Percentiles rank a stretch among this genome's conserved stretches.
phyloP scores from a whole-genome alignment of 805 yeast genomes.

The Starmera pachycereana region DNA sequence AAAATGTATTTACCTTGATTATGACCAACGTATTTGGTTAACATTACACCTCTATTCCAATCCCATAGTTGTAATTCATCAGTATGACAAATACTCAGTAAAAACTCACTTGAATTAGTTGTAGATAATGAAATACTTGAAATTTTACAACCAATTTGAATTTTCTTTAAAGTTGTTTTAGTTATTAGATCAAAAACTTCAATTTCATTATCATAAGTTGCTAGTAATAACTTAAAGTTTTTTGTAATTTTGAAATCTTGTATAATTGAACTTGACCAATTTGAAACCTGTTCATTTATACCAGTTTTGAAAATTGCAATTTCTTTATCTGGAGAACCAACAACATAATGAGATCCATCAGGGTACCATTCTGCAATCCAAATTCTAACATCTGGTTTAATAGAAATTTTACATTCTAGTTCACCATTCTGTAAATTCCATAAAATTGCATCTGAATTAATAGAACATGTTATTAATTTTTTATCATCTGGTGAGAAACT shows the following conservation, averaged over 20 bases:
- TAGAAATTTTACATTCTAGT: constrained; percentile 12
- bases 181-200: constrained; percentile 46
- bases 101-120: constrained; percentile 39
- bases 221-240: constrained; percentile 55
- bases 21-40: constrained; percentile 62
- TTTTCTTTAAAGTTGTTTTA: constrained; percentile 30
- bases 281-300: constrained; percentile 18
- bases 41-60: constrained; percentile 42
- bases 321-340: constrained; percentile 72
- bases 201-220: constrained; percentile 52
- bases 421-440: constrained; percentile 47
- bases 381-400: constrained; percentile 22
- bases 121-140: constrained; percentile 55
- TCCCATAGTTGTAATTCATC: constrained; percentile 83
- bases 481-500: constrained; percentile 71
- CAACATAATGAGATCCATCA: constrained; percentile 40
- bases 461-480: constrained; percentile 57
- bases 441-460: constrained; percentile 58
- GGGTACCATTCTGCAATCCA: constrained; percentile 69
- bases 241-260: constrained; percentile 61
- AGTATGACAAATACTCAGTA: constrained; percentile 52
- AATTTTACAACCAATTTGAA: constrained; percentile 45
- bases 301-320: constrained; percentile 35
- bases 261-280: constrained; percentile 35
- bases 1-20: constrained; percentile 60